Base-by-base conservation (phyloP, 1,284 basidiomycete genomes). In the Ceratobasidium sp. region DNA sequence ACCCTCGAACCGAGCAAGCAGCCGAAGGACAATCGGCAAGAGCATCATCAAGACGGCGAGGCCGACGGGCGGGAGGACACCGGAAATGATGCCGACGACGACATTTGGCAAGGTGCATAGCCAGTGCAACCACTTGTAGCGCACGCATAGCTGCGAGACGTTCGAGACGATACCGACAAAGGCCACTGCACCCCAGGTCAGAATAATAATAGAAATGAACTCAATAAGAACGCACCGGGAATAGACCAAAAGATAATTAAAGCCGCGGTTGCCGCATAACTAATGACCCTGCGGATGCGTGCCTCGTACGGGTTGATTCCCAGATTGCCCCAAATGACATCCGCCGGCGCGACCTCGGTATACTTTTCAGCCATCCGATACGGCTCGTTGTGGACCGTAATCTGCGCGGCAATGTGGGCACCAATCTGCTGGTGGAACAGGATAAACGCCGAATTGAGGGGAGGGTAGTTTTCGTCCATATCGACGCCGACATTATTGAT, bases 271-370 rank as follows among this genome's bases (percentile, higher is more conserved):
- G 83, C 79, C 0, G 83, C 85, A 80, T 85, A 87, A n/a, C 83
- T 84, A 37, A 84, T 78, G 14, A 81, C 81, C 24, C 79, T 81
- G 11, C 87, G 83, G 49, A 95, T 80, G 80, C 89, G 86, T 77
- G 88, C 88, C 82, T 98, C 94, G 80, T 97, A 98, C 0, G 95
- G 93, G 80, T 96, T 96, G 83, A 98, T 83, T 69, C 89, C 78
- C 68, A 89, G 81, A 80, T 87, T 88, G 59, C 80, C 77, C 87
- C 87, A 89, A 75, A 95, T 89, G 66, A 95, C 89, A 80, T 94
- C 92, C 71, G 88, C 86, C 0, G 90, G 89, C 34, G 87, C 85
- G 58, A 89, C 88, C 78, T 92, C 90, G 81, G 89, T 87, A 83
- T 86, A 90, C 76, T 87, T 87, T 22, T 86, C 83, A 64, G 84